Conservation (phyloP, 805 yeast genomes). For the Yarrowia phangngaensis region DNA sequence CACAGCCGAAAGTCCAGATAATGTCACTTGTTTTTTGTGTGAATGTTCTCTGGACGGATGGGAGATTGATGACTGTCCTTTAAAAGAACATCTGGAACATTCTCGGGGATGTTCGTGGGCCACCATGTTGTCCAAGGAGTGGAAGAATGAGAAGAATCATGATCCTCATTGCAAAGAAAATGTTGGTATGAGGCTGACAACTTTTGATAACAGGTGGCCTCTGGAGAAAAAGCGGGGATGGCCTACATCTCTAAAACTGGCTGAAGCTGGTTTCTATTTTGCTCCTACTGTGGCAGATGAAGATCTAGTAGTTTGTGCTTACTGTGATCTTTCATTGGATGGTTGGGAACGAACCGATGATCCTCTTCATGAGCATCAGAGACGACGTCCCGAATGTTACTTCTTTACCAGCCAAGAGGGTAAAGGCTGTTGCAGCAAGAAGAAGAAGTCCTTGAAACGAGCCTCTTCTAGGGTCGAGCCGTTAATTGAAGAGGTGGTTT, state of each 20-base stretch:
- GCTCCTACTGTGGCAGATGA: constrained; percentile 46
- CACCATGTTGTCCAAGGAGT: constrained; percentile 29
- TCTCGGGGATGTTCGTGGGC: constrained; percentile 43
- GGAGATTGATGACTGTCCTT: constrained; percentile 51
- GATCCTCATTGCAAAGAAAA: constrained; percentile 33
- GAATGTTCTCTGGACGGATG: constrained; percentile 55
- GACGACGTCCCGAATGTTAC: constrained; percentile 45
- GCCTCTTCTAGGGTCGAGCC: background rate
- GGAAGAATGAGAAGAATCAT: constrained; percentile 33
- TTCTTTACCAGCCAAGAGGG: constrained; percentile 36
- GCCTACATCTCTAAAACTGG: constrained; percentile 48
- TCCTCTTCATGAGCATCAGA: constrained; percentile 57
- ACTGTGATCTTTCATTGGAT: constrained; percentile 59
- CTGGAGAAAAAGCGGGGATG: constrained; percentile 44
- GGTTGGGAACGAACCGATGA: constrained; percentile 71
- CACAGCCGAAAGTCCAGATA: constrained; percentile 45
- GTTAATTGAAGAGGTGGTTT: background rate
- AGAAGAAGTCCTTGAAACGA: constrained; percentile 4
- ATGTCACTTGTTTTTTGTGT: constrained; percentile 59
- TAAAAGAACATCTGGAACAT: constrained; percentile 46
- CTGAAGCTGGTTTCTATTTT: constrained; percentile 62
- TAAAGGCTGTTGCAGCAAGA: constrained; percentile 1
- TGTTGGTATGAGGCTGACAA: constrained; percentile 32
- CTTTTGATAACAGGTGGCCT: constrained; percentile 43
- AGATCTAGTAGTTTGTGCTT: constrained; percentile 60